These are phyloP conservation scores for Ilyonectria mors-panacis DNA, from an alignment of 2,329 filamentous ascomycete genomes.

Conservation along the genomic window DNA sequence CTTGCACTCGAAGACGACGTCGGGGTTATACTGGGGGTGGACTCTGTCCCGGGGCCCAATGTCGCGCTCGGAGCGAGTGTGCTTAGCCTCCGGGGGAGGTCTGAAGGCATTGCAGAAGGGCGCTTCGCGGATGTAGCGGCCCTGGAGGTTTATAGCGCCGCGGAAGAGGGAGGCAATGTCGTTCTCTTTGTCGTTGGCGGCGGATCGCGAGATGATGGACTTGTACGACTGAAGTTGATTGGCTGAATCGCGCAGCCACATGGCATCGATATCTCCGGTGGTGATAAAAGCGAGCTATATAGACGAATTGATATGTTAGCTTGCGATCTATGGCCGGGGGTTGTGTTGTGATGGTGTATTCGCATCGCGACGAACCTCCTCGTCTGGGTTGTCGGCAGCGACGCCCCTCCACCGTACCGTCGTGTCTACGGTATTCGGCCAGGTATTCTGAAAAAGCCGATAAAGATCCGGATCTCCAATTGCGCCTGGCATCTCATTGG, in stretches of 20 bases:
- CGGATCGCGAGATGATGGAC: conserved; percentile 68
- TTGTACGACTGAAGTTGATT: conserved; percentile 85
- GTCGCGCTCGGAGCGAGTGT: conserved; percentile 40
- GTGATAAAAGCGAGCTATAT: conserved; percentile 81
- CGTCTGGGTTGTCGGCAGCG: conserved; percentile 68
- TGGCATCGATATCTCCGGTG: conserved; percentile 91
- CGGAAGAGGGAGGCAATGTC: conserved; percentile 77
- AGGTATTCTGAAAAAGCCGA: conserved; percentile 80
- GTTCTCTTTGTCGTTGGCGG: conserved; percentile 64
- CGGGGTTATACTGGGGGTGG: conserved; percentile 76
- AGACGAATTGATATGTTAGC: neutral
- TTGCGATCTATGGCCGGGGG: too few species aligned
- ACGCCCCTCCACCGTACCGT: conserved; percentile 78
- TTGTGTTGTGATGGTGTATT: too few species aligned
- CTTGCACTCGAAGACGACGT: conserved; percentile 92
- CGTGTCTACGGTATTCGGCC: conserved; percentile 82
- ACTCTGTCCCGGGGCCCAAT: conserved; percentile 63
- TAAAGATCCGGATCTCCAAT: conserved; percentile 84
- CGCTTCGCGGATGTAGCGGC: conserved; percentile 76
- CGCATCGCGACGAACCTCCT: conserved; percentile 62
- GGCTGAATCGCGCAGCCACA: conserved; percentile 92
- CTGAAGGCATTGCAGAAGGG: conserved; percentile 98
- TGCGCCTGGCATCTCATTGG: conserved; percentile 73
- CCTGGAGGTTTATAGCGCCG: conserved; percentile 83
- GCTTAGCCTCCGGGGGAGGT: conserved; percentile 79